Conservation (phyloP, 2,329 filamentous ascomycete genomes). For the Apiospora hydei region DNA sequence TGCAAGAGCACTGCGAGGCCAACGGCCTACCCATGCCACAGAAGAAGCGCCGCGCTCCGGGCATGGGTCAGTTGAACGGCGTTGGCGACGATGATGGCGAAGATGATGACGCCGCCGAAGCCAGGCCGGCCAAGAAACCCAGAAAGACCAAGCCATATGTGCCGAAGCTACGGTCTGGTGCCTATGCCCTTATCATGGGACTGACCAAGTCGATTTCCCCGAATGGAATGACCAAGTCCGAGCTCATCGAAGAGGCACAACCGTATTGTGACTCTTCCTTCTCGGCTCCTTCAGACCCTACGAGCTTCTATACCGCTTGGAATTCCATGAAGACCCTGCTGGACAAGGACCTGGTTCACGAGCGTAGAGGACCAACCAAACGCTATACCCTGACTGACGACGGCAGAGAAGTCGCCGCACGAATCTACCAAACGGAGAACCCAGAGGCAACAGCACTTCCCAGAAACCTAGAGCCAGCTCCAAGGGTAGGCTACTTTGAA, state of each 20-base stretch:
- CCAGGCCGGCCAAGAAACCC: slow-evolving; percentile 61
- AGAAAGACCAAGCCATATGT: slow-evolving; percentile 73
- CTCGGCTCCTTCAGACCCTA: slow-evolving; percentile 69
- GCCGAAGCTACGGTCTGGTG: slow-evolving; percentile 74
- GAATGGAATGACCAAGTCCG: slow-evolving; percentile 69
- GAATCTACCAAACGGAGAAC: slow-evolving; percentile 61
- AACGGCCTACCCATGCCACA: slow-evolving; percentile 74
- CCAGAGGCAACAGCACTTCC: slow-evolving; percentile 30
- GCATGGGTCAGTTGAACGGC: slow-evolving; percentile 39
- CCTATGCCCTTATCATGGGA: slow-evolving; percentile 75
- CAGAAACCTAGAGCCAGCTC: slow-evolving; percentile 2
- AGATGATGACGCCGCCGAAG: slow-evolving; percentile 42
- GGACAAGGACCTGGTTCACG: slow-evolving; percentile 76
- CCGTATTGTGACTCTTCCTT: slow-evolving; percentile 78
- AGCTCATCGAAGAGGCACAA: slow-evolving; percentile 74
- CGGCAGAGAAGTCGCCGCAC: slow-evolving; percentile 76
- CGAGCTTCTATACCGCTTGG: slow-evolving; percentile 81
- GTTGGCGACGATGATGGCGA: slow-evolving; percentile 46
- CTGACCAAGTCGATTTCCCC: slow-evolving; percentile 65
- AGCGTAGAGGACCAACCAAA: slow-evolving; percentile 71
- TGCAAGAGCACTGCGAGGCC: slow-evolving; percentile 67
- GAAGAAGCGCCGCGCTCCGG: slow-evolving; percentile 47
- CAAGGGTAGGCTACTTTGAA: slow-evolving; percentile 13
- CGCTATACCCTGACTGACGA: slow-evolving; percentile 78
- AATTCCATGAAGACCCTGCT: slow-evolving; percentile 80